phyloP scores from a whole-genome alignment of 768 basidiomycete genomes.

The Boletus reticulatus region DNA sequence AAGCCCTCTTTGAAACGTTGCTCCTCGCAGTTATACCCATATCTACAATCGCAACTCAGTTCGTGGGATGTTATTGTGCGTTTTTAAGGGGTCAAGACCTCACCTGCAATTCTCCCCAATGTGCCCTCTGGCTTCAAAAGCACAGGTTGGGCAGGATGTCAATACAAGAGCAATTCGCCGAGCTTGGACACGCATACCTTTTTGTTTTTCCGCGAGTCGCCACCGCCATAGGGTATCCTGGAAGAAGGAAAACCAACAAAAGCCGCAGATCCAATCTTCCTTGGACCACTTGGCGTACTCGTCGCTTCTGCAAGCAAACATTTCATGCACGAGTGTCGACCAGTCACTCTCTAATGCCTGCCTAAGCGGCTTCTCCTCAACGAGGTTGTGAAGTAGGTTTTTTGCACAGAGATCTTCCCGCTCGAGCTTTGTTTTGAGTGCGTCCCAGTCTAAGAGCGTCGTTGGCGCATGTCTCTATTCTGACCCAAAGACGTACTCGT shows the following conservation, averaged over 20 bases:
- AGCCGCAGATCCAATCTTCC: neutral
- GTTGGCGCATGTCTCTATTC: neutral
- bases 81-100: neutral
- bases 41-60: neutral
- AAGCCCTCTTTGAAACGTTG: neutral
- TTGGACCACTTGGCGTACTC: constrained; percentile 1
- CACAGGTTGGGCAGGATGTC: neutral
- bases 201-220: neutral
- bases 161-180: neutral
- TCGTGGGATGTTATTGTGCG: neutral
- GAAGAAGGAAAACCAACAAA: neutral
- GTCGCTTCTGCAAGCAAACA: neutral
- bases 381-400: neutral
- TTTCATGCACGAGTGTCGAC: neutral
- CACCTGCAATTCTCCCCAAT: neutral
- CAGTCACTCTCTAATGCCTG: neutral
- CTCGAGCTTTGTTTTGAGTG: neutral
- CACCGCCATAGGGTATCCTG: neutral
- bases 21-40: constrained; percentile 1
- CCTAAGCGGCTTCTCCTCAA: neutral
- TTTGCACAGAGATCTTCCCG: neutral
- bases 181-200: neutral
- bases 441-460: constrained; percentile 2
- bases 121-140: neutral
- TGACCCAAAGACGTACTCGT: neutral